phyloP scores from a whole-genome alignment of 2,329 filamentous ascomycete genomes.

The Aspergillus carbonarius region DNA sequence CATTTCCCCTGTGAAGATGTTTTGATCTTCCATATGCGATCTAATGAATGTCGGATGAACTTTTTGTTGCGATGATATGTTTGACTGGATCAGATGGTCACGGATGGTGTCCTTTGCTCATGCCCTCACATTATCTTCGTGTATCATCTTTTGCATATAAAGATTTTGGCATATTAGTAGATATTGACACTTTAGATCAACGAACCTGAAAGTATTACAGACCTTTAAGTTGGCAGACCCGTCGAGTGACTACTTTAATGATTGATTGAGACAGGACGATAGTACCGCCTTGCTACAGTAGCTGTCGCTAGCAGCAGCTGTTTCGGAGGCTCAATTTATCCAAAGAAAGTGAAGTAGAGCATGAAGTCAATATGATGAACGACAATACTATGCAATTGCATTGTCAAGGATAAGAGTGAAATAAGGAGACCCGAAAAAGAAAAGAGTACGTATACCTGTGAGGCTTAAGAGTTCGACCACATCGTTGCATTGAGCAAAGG shows the following conservation, averaged over 20 bases:
- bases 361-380: too few relatives aligned
- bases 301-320: not conserved
- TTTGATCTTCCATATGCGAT: not conserved
- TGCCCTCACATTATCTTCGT: not conserved
- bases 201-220: not conserved
- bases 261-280: not conserved
- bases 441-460: too few relatives aligned
- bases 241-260: not conserved
- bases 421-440: too few relatives aligned
- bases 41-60: conserved; percentile 16
- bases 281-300: not conserved
- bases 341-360: too few relatives aligned
- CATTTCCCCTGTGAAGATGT: not conserved
- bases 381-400: too few relatives aligned
- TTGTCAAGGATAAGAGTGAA: too few relatives aligned
- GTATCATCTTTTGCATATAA: conserved; percentile 20
- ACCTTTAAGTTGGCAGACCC: not conserved
- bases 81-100: conserved; percentile 9
- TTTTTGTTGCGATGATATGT: conserved; percentile 9
- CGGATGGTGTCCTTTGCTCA: not conserved
- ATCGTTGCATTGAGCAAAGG: too few relatives aligned
- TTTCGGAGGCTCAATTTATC: too few relatives aligned
- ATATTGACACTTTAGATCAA: not conserved
- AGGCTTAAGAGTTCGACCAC: too few relatives aligned
- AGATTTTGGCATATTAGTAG: conserved; percentile 7